These are phyloP conservation scores for Colletotrichum endophyticum DNA, from an alignment of 2,329 filamentous ascomycete genomes.

Conservation along the genomic window DNA sequence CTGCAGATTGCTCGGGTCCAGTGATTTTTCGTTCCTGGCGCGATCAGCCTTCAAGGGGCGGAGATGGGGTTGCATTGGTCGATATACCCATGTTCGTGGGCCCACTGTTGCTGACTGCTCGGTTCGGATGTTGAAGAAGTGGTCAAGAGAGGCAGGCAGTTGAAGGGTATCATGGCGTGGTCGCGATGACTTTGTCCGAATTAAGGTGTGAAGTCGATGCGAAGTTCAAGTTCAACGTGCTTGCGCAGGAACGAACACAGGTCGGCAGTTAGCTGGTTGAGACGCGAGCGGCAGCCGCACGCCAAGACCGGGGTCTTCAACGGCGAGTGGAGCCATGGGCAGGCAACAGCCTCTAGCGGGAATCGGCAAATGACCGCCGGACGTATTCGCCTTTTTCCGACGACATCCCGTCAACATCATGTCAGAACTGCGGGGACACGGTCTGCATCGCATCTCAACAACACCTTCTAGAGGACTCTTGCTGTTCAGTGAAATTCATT, in stretches of 20 bases:
- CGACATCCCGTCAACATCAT: not conserved
- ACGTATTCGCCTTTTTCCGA: not conserved
- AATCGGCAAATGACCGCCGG: not conserved
- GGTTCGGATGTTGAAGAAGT: not conserved
- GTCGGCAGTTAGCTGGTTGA: not conserved
- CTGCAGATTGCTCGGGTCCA: not conserved
- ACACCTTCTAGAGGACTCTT: not conserved
- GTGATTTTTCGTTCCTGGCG: not conserved
- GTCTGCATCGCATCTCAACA: not conserved
- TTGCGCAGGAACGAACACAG: fast-evolving
- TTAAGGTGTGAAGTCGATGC: not conserved
- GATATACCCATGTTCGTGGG: not conserved
- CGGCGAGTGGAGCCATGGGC: not conserved
- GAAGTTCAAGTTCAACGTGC: fast-evolving
- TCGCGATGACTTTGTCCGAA: fast-evolving
- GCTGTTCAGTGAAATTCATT: not conserved
- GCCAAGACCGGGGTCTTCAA: not conserved
- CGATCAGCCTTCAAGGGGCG: not conserved
- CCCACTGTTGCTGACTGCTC: not conserved
- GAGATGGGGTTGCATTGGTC: not conserved
- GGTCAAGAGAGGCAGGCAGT: fast-evolving
- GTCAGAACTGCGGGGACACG: not conserved
- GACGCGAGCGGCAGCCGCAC: not conserved
- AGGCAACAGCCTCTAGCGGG: not conserved
- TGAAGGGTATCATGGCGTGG: not conserved